Percentiles rank a stretch among this genome's conserved stretches.
These are phyloP conservation scores for Alnus glutinosa DNA, from an alignment of 306 rosid species.

Conservation along the genomic window DNA sequence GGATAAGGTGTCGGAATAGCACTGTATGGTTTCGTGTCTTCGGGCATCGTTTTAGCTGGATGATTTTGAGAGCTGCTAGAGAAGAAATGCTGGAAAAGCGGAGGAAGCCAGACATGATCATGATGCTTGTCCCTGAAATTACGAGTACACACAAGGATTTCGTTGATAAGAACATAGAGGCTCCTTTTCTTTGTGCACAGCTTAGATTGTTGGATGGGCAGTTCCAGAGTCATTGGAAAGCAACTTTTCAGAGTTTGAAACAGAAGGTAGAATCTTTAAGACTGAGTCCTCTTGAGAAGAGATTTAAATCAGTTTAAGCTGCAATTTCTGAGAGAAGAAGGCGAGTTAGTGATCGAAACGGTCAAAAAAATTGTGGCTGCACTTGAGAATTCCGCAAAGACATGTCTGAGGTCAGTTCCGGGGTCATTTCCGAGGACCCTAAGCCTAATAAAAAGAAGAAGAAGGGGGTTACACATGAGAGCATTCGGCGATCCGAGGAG, in stretches of 20 bases:
- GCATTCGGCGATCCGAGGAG: too few species aligned
- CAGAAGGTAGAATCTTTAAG: constrained; percentile 56
- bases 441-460: too few species aligned
- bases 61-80: too few species aligned
- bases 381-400: too few species aligned
- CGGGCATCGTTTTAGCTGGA: too few species aligned
- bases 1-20: too few species aligned
- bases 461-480: too few species aligned
- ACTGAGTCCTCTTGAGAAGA: constrained; percentile 44
- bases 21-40: too few species aligned
- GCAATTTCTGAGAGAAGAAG: constrained; percentile 50
- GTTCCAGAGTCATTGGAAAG: constrained; percentile 82
- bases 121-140: constrained; percentile 73
- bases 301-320: constrained; percentile 51
- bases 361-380: constrained; percentile 53
- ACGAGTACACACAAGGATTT: constrained; percentile 54
- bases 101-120: too few species aligned
- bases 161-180: constrained; percentile 45
- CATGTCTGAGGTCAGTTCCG: too few species aligned
- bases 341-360: constrained; percentile 48
- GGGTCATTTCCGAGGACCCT: too few species aligned
- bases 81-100: too few species aligned
- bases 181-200: constrained; percentile 83
- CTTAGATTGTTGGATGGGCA: constrained; percentile 87
- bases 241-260: constrained; percentile 58